A percentile compares a stretch with the other conserved stretches of the same genome.
Evolutionary conservation across 306 rosid genomes (phyloP).

Genomic region (Astragalus membranaceus): DNA sequence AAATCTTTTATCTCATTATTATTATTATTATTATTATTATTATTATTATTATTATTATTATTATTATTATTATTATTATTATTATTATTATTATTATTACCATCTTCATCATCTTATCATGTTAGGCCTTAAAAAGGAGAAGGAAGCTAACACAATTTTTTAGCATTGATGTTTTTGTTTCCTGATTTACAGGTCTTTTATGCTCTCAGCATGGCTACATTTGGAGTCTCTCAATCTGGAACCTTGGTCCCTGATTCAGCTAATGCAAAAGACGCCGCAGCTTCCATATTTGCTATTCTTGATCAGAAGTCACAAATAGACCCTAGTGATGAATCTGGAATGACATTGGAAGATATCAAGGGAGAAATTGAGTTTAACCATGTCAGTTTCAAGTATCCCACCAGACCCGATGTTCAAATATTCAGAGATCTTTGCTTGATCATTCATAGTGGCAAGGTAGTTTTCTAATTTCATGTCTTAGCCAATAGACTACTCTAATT

Average conservation of each 20-base stretch:
- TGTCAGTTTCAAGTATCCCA: slow-evolving; percentile 69
- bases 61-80: no score
- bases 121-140: background rate
- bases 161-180: background rate
- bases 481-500: background rate
- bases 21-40: no score
- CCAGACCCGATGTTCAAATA: slow-evolving; percentile 55
- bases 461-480: background rate
- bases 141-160: background rate
- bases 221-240: slow-evolving; percentile 52
- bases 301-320: slow-evolving; percentile 59
- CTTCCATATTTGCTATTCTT: slow-evolving; percentile 69
- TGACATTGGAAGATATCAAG: slow-evolving; percentile 36
- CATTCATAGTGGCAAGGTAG: slow-evolving; percentile 67
- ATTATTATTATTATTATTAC: no score
- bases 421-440: slow-evolving; percentile 56
- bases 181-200: slow-evolving; percentile 51
- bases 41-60: no score
- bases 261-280: slow-evolving; percentile 48
- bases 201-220: slow-evolving; percentile 52
- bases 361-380: slow-evolving; percentile 60
- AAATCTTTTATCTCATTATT: no score
- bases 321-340: slow-evolving; percentile 48
- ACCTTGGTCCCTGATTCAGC: slow-evolving; percentile 43
- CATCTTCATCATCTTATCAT: no score